Percentiles rank a stretch among this genome's conserved stretches.
These are phyloP conservation scores for Ligustrum vulgare DNA, from an alignment of 257 asterid species.

Conservation along the genomic window DNA sequence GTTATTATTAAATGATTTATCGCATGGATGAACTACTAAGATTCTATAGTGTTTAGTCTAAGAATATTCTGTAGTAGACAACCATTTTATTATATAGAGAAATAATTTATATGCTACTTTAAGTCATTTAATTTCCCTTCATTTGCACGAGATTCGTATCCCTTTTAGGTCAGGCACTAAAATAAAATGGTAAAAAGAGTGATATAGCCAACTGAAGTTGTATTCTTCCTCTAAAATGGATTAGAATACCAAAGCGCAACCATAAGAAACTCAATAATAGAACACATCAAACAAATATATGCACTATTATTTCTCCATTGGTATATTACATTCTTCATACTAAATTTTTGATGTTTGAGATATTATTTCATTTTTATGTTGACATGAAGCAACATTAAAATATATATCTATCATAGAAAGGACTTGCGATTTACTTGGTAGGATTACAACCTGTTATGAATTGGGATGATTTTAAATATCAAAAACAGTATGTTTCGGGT, in stretches of 20 bases:
- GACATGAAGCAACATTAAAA: too few relatives aligned
- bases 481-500: slow-evolving; percentile 57
- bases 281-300: background rate
- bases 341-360: background rate
- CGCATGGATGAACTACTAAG: background rate
- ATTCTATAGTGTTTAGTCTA: too few relatives aligned
- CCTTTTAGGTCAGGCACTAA: too few relatives aligned
- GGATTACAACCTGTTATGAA: background rate
- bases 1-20: slow-evolving; percentile 8
- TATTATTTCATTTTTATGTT: background rate
- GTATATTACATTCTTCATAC: slow-evolving; percentile 28
- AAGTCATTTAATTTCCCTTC: too few relatives aligned
- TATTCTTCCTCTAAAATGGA: background rate
- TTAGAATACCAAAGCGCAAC: background rate
- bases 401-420: background rate
- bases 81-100: background rate
- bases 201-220: too few relatives aligned
- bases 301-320: slow-evolving; percentile 29
- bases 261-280: background rate
- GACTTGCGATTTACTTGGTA: too few relatives aligned
- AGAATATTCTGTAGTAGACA: slow-evolving; percentile 13
- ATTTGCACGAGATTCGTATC: too few relatives aligned
- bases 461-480: slow-evolving; percentile 38
- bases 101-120: too few relatives aligned
- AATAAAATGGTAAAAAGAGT: too few relatives aligned